These are phyloP conservation scores for Atractiella rhizophila DNA, from an alignment of 768 basidiomycete genomes.

Conservation along the genomic window DNA sequence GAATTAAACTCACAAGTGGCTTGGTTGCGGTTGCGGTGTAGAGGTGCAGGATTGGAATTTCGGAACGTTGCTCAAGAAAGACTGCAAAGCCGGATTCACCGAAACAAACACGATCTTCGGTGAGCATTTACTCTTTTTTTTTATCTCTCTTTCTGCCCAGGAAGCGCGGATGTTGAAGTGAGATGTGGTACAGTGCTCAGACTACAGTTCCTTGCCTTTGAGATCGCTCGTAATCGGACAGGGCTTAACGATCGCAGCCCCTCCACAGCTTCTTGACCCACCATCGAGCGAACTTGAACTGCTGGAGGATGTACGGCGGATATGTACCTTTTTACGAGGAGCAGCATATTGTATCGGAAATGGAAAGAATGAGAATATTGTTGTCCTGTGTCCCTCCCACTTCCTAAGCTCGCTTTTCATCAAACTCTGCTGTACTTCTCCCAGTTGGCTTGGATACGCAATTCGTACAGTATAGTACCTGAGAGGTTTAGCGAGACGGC, in stretches of 20 bases:
- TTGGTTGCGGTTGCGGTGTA: background rate
- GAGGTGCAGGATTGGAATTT: conserved; percentile 33
- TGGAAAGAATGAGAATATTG: no score
- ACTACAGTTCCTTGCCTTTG: conserved; percentile 67
- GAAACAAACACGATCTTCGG: conserved; percentile 89
- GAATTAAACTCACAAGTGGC: background rate
- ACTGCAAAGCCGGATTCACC: conserved; percentile 54
- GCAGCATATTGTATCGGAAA: no score
- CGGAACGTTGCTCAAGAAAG: conserved; percentile 68
- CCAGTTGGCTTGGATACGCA: no score
- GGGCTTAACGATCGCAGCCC: conserved; percentile 76
- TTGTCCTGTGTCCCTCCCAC: no score
- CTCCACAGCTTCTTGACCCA: no score
- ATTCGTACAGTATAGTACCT: no score
- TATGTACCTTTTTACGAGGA: no score
- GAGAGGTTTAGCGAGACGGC: no score
- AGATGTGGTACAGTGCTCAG: conserved; percentile 14
- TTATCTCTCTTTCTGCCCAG: background rate
- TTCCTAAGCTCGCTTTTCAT: no score
- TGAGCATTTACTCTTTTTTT: conserved; percentile 20
- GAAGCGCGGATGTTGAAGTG: background rate
- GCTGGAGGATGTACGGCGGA: no score
- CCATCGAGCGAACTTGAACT: no score
- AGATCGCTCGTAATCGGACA: conserved; percentile 77
- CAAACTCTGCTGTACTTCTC: no score